Conservation (phyloP, 495 filamentous ascomycete genomes). For the Bacidia gigantensis region DNA sequence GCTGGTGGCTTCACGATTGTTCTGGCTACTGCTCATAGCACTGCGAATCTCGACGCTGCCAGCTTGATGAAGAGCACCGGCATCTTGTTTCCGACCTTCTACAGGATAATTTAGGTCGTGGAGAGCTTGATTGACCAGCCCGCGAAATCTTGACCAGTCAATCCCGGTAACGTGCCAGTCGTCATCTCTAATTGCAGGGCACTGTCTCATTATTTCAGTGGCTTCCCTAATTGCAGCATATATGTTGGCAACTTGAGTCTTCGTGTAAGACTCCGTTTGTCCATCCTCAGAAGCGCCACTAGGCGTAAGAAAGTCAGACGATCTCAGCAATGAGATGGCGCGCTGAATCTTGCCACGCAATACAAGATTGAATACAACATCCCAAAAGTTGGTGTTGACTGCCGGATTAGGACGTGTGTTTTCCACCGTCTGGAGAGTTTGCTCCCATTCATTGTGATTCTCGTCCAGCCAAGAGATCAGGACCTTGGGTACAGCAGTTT, state of each 20-base stretch:
- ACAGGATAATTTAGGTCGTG: slow-evolving; percentile 58
- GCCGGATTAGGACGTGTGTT: slow-evolving; percentile 54
- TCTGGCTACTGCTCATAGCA: slow-evolving; percentile 37
- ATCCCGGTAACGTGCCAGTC: slow-evolving; percentile 65
- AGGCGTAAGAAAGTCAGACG: slow-evolving; percentile 63
- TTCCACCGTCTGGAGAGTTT: slow-evolving; percentile 45
- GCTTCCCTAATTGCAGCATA: slow-evolving; percentile 52
- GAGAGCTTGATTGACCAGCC: slow-evolving; percentile 48
- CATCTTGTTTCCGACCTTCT: slow-evolving; percentile 45
- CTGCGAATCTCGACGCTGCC: slow-evolving; percentile 40
- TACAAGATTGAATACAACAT: slow-evolving; percentile 49
- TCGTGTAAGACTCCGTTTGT: slow-evolving; percentile 50
- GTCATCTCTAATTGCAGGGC: slow-evolving; percentile 45
- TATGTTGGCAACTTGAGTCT: slow-evolving; percentile 57
- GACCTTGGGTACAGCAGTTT: slow-evolving; percentile 49
- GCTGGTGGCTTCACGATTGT: slow-evolving; percentile 63
- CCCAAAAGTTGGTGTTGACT: slow-evolving; percentile 65
- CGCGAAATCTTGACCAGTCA: slow-evolving; percentile 69
- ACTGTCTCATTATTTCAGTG: slow-evolving; percentile 50
- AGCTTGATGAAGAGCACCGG: slow-evolving; percentile 29
- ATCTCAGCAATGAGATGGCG: slow-evolving; percentile 47
- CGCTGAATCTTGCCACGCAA: slow-evolving; percentile 56
- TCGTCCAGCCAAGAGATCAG: slow-evolving; percentile 67
- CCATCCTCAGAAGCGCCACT: slow-evolving; percentile 43
- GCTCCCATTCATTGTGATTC: slow-evolving; percentile 47